phyloP scores from a whole-genome alignment of 169 alveolate species.

The Eimeria maxima region DNA sequence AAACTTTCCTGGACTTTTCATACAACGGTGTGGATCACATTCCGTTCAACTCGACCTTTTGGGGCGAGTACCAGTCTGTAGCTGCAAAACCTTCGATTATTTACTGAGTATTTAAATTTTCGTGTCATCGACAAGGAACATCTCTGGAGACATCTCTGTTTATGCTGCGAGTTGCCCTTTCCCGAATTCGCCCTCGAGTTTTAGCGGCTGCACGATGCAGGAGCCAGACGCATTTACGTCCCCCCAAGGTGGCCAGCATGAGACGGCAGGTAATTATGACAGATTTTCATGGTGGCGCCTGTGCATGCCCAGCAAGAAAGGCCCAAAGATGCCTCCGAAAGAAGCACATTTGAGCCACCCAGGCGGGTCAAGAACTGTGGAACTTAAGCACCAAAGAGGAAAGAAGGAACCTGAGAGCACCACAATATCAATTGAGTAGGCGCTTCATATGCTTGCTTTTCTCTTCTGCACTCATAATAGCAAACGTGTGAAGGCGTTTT shows the following conservation, averaged over 20 bases:
- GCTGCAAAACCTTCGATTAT: neutral
- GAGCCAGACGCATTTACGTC: neutral
- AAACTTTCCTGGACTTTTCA: neutral
- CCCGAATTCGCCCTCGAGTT: neutral
- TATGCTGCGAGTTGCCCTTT: neutral
- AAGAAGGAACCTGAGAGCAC: neutral
- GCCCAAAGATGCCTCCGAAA: neutral
- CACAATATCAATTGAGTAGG: conserved; percentile 18
- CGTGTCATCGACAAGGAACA: neutral
- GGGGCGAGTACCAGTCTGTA: neutral
- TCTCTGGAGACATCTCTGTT: neutral
- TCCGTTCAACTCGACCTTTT: neutral
- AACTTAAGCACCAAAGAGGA: neutral
- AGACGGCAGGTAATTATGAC: neutral
- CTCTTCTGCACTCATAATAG: neutral
- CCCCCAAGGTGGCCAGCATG: neutral
- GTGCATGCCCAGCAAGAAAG: neutral
- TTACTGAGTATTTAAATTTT: neutral
- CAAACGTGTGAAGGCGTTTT: neutral
- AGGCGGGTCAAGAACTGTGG: neutral
- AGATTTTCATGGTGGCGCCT: neutral
- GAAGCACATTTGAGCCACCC: neutral
- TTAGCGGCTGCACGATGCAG: conserved; percentile 6
- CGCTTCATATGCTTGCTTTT: no score
- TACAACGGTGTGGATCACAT: neutral